phyloP scores from a whole-genome alignment of 192 early-diverging fungal genomes.

The Backusella circina region DNA sequence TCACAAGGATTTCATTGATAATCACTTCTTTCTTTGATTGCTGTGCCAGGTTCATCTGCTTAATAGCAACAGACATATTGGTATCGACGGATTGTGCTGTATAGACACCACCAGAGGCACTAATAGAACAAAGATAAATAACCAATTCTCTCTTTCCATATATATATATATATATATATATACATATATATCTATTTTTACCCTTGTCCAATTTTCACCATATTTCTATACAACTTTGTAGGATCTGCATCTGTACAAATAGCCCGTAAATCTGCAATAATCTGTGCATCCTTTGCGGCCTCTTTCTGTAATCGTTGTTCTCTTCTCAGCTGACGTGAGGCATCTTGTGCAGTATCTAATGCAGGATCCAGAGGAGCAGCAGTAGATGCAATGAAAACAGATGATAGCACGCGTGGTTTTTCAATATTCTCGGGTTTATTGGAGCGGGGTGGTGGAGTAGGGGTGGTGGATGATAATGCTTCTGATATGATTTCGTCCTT shows the following conservation, averaged over 20 bases:
- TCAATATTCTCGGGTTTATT: background rate
- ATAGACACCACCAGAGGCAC: constrained; percentile 91
- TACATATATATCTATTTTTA: no score
- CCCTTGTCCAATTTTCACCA: constrained; percentile 43
- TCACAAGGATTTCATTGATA: constrained; percentile 89
- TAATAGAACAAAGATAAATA: constrained; percentile 9
- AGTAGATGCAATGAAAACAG: constrained; percentile 25
- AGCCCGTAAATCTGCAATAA: constrained; percentile 77
- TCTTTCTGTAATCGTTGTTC: constrained; percentile 24
- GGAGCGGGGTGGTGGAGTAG: constrained; percentile 3
- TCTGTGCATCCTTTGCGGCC: constrained; percentile 54
- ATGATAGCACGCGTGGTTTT: background rate
- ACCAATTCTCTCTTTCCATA: background rate
- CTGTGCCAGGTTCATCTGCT: constrained; percentile 93
- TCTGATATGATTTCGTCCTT: constrained; percentile 2
- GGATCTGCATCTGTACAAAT: constrained; percentile 93
- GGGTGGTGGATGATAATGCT: constrained; percentile 1
- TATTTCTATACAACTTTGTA: constrained; percentile 55
- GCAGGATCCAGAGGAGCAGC: constrained; percentile 34
- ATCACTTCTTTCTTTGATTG: constrained; percentile 97
- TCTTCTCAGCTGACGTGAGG: constrained; percentile 10
- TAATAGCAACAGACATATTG: constrained; percentile 78
- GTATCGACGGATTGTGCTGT: constrained; percentile 68
- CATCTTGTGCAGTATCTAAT: constrained; percentile 13
- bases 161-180: background rate